Percentiles rank a stretch among this genome's conserved stretches.
Evolutionary conservation across 495 filamentous ascomycete genomes (phyloP).

Genomic region (Lasiosphaeriaceae sp.): DNA sequence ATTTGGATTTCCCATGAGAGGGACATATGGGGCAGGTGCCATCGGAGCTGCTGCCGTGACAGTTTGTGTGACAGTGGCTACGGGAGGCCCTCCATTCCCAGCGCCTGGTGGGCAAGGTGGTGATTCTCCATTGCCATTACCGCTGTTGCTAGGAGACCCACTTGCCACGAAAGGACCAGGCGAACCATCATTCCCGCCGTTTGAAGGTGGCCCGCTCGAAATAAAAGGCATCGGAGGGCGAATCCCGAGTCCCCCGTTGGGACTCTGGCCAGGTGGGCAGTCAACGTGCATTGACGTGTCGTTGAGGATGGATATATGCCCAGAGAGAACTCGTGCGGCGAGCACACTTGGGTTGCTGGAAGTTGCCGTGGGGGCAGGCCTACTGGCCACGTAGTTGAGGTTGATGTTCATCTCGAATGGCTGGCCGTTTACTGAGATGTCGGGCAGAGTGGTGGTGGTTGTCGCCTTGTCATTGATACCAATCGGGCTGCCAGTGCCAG

Average conservation of each 20-base stretch:
- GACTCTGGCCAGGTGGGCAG: constrained; percentile 3
- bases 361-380: neutral
- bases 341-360: constrained; percentile 10
- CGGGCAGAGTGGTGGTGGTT: neutral
- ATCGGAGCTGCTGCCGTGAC: too few relatives aligned
- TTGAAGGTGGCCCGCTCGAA: constrained; percentile 13
- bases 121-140: constrained; percentile 3
- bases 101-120: neutral
- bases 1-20: too few relatives aligned
- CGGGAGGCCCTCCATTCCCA: neutral
- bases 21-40: too few relatives aligned
- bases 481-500: neutral
- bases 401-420: constrained; percentile 24
- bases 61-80: too few relatives aligned
- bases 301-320: neutral
- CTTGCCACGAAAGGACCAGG: constrained; percentile 8
- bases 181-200: constrained; percentile 7
- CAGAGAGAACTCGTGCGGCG: constrained; percentile 5
- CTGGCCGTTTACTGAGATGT: neutral
- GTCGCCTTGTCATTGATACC: constrained; percentile 4
- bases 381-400: constrained; percentile 12
- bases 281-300: constrained; percentile 6
- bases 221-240: constrained; percentile 13
- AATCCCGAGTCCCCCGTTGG: constrained; percentile 6
- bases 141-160: neutral